Conservation (phyloP, 75 land plant genomes). For the Ceratopteris richardii region DNA sequence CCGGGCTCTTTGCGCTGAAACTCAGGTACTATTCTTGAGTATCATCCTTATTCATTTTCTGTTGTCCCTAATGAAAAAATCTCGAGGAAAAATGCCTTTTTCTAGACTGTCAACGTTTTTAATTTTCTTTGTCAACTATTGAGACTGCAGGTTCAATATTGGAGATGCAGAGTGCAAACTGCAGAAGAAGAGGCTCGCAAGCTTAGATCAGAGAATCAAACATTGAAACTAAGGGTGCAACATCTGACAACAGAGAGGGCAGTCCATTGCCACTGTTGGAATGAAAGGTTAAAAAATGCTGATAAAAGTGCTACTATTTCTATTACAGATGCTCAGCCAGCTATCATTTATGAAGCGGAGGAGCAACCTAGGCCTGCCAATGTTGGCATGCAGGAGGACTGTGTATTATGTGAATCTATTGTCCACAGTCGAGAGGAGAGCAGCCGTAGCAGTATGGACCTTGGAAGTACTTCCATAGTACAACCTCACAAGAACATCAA, state of each 20-base stretch:
- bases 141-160: neutral
- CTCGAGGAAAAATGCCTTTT: neutral
- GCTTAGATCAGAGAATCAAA: neutral
- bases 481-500: neutral
- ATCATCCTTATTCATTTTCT: too few species aligned
- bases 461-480: neutral
- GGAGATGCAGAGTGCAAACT: neutral
- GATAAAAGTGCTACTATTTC: neutral
- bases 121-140: too few species aligned
- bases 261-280: neutral
- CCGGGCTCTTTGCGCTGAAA: constrained; percentile 44
- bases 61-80: too few species aligned
- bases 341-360: neutral
- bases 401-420: neutral
- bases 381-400: constrained; percentile 3
- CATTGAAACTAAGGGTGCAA: neutral
- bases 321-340: neutral
- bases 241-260: neutral
- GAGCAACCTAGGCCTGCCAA: constrained; percentile 3
- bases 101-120: neutral
- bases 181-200: neutral
- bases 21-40: constrained; percentile 28
- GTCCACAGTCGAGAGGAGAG: constrained; percentile 2
- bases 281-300: neutral
- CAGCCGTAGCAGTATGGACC: neutral